Base-by-base conservation (phyloP, 1,284 basidiomycete genomes). In the Leccinum angustisporum region DNA sequence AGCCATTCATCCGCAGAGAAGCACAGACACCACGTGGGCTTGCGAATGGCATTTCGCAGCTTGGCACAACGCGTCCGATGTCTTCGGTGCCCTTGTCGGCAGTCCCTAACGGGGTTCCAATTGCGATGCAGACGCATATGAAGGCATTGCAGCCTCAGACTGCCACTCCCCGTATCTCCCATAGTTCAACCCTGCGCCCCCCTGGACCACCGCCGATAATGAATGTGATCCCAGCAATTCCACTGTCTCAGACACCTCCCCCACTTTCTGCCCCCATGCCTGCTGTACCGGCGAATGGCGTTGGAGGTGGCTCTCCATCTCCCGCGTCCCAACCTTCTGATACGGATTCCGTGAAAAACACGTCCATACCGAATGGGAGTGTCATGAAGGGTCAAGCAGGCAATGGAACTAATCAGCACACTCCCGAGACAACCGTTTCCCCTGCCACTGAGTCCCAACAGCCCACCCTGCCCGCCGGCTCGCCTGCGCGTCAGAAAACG, bases 121-220 rank as follows among this genome's bases (percentile, higher is more conserved):
- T 86, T 11, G 76, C 84, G 1, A 78, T 85, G 70, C 81, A 81
- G 60, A 78, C 84, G 18, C 84, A 83, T 56, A 72, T 86, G 63
- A 87, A 86, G 76, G 83, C 81, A 50, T 70, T 80, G 60, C 74
- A 77, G 1, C 81, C 85, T 1, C 81, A 85, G 5, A 70, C 74
- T 14, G 72, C 76, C 0, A 70, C 82, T 5, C 81, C 84, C 1
- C 84, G 84, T 56, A 79, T 85, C 81, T 59, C 81, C 76, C 40
- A 84, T 83, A 73, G 83, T 81, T n/a, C 65, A 14, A 57, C 67
- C 30, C 18, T 71, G 52, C 69, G 72, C 2, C 63, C 72, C 18
- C 81, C 83, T 1, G 71, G 71, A 18, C 69, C 72, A 13, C 71
- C 67, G 7, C 67, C 71, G 8, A 70, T 73, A 4, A 72, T 73